Percentiles rank a stretch among this genome's conserved stretches.
phyloP scores from a whole-genome alignment of 1,284 basidiomycete genomes.

The Puccinia horiana region DNA sequence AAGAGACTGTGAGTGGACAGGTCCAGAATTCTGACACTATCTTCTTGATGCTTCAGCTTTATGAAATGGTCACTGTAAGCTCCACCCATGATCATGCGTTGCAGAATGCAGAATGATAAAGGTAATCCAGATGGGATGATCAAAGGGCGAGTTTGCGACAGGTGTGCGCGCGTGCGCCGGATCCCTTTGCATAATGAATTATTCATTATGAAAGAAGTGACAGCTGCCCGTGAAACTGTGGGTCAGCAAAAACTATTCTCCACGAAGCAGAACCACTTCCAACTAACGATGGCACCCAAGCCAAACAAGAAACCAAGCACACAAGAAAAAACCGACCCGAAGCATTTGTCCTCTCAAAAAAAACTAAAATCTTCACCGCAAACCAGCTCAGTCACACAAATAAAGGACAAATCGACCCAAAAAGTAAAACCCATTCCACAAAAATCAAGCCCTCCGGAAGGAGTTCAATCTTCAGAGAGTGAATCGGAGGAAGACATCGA shows the following conservation, averaged over 20 bases:
- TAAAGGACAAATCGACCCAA: background rate
- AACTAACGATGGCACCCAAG: background rate
- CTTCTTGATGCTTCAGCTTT: no score
- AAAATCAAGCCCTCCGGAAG: background rate
- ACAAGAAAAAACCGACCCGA: background rate
- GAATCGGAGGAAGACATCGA: conserved; percentile 53
- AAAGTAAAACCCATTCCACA: background rate
- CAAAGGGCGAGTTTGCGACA: background rate
- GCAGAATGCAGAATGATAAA: no score
- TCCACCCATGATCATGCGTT: no score
- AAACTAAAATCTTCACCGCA: background rate
- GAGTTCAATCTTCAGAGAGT: no score
- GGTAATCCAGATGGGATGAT: no score
- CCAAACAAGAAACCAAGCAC: background rate
- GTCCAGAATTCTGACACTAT: no score
- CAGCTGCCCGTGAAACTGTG: background rate
- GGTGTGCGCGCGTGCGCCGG: background rate
- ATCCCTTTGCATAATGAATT: background rate
- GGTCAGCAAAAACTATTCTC: background rate
- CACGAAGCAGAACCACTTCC: background rate
- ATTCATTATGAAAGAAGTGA: background rate
- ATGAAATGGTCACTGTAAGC: no score
- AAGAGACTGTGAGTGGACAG: no score
- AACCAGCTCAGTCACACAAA: background rate
- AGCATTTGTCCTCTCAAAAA: background rate